phyloP scores from a whole-genome alignment of 345 rosid genomes.

The Iberis pinnata region DNA sequence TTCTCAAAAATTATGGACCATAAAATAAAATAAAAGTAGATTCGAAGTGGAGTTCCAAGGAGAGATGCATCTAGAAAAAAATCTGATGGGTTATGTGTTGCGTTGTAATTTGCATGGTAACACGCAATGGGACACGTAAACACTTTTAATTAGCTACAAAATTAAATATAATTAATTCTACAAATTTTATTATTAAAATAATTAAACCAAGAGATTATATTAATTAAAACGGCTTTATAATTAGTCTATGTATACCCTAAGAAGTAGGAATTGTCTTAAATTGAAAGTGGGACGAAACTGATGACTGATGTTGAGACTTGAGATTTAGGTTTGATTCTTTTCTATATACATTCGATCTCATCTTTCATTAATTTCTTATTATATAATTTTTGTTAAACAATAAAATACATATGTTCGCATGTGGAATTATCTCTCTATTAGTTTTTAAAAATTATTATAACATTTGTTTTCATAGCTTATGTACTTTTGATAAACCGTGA shows the following conservation, averaged over 20 bases:
- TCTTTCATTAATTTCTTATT: slow-evolving; percentile 4
- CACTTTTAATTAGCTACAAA: slow-evolving; percentile 17
- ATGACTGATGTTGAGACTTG: slow-evolving; percentile 20
- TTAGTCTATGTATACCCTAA: slow-evolving; percentile 21
- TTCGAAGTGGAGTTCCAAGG: slow-evolving; percentile 23
- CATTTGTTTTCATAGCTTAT: too few relatives aligned
- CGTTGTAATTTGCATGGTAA: slow-evolving; percentile 28
- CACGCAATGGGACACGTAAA: slow-evolving; percentile 29
- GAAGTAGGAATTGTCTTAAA: slow-evolving; percentile 3
- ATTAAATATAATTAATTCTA: not conserved
- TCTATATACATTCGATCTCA: slow-evolving; percentile 20
- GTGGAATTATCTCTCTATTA: too few relatives aligned
- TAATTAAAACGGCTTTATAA: slow-evolving; percentile 4
- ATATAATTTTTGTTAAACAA: too few relatives aligned
- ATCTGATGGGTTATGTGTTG: slow-evolving; percentile 22
- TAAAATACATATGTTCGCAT: not conserved
- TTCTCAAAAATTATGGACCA: too few relatives aligned
- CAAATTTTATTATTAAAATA: not conserved
- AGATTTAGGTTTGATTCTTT: slow-evolving; percentile 26
- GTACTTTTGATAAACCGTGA: too few relatives aligned
- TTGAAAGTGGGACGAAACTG: slow-evolving; percentile 24
- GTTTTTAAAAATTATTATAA: too few relatives aligned
- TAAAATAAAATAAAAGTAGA: slow-evolving; percentile 17
- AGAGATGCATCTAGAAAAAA: slow-evolving; percentile 20
- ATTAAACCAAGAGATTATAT: not conserved